Evolutionary conservation across 2,329 filamentous ascomycete species (phyloP).

Genomic region (Ramularia collo-cygni): DNA sequence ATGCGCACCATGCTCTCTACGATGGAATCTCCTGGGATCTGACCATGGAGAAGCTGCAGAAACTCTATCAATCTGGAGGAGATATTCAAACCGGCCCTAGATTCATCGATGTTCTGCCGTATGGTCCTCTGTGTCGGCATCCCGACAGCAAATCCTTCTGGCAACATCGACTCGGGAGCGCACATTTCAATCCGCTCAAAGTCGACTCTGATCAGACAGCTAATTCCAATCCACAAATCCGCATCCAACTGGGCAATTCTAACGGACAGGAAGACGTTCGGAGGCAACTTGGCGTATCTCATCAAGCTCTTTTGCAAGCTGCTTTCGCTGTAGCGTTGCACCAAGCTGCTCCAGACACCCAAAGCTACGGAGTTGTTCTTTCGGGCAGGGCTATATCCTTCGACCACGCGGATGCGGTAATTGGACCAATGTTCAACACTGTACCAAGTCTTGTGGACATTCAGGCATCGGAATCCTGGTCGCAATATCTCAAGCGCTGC

Average conservation of each 20-base stretch:
- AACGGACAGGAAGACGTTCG: conserved; percentile 38
- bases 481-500: conserved; percentile 53
- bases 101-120: conserved; percentile 61
- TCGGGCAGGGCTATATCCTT: conserved; percentile 71
- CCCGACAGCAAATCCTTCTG: conserved; percentile 59
- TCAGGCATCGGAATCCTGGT: conserved; percentile 47
- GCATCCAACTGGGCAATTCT: neutral
- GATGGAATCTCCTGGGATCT: conserved; percentile 72
- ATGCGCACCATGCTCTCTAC: conserved; percentile 81
- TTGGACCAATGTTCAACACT: conserved; percentile 88
- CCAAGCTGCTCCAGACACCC: conserved; percentile 39
- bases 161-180: conserved; percentile 47
- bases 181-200: conserved; percentile 16
- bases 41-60: conserved; percentile 54
- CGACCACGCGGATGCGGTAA: conserved; percentile 56
- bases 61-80: conserved; percentile 41
- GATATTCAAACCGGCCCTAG: conserved; percentile 37
- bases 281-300: conserved; percentile 59
- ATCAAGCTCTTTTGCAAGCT: conserved; percentile 72
- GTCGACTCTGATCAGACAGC: neutral
- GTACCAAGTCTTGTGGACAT: conserved; percentile 60
- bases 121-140: conserved; percentile 56
- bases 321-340: conserved; percentile 62
- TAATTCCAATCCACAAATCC: neutral
- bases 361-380: conserved; percentile 65